Evolutionary conservation across 2,329 filamentous ascomycete species (phyloP), one percentile per base, ranked within the genome.

Genomic region (Cladosporium austrohemisphaericum): DNA sequence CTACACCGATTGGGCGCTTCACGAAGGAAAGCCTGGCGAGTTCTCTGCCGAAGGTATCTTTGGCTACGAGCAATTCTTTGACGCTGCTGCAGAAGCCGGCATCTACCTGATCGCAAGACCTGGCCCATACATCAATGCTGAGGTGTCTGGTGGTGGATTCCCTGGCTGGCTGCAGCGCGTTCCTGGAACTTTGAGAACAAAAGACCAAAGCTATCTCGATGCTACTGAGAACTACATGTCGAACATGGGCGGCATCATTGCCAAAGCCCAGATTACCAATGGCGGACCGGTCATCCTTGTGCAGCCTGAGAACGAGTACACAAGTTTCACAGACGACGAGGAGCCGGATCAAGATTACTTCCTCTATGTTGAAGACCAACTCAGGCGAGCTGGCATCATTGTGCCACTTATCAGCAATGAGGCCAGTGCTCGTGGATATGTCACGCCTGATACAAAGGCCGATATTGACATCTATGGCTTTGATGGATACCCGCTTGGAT

Each of bases 291-390:
- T 94, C 6, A 88, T 94, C 52, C 70, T 92, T 1, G 77, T 86
- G 33, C 88, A 94, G 64, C 84, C 86, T 0, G 88, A 94, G 64
- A 94, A 93, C 54, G 88, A 93, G 64, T 91, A 92, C 61, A 82
- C 78, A 1, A 49, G 45, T 22, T 38, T 49, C 77, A n/a, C 64
- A 67, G 29, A 45, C 23, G 41, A 25, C 0, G 66, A 69, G 2
- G 87, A 85, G 55, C 84, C 84, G 0, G 81, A 88, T 58, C 73
- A 76, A 0, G 72, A 76, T 0, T 93, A 91, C 62, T 81, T 91
- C 66, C 75, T 81, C 49, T 83, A 85, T 55, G 80, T 91, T 5
- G 78, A 84, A 37, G 74, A 88, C 25, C 84, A 88, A 60, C 79
- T 80, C 16, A 74, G 80, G 9, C 72, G 82, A 33, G 82, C 82